phyloP scores from a whole-genome alignment of 176 grass and related monocot genomes.

The Saccharum spontaneum region DNA sequence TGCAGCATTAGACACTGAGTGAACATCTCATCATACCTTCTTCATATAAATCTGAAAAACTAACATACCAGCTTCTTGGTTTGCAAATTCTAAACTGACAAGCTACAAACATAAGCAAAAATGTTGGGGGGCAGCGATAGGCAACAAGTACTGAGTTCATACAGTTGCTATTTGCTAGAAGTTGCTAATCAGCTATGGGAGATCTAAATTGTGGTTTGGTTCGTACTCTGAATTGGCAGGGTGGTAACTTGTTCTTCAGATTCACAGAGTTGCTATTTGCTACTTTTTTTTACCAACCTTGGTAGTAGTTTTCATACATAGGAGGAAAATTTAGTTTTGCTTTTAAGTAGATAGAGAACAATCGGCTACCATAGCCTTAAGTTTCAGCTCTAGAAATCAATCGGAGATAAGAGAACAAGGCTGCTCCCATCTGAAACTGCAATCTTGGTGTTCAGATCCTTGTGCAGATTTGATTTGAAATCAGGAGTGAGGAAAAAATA shows the following conservation, averaged over 20 bases:
- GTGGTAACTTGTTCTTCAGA: neutral
- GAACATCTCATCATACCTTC: neutral
- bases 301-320: neutral
- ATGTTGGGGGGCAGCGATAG: neutral
- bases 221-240: neutral
- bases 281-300: too few species aligned
- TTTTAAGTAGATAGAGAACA: neutral
- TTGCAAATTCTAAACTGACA: neutral
- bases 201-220: neutral
- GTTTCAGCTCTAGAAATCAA: neutral
- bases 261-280: neutral
- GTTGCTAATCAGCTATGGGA: neutral
- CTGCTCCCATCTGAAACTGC: neutral
- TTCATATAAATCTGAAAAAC: neutral
- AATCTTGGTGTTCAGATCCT: slow-evolving; percentile 15
- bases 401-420: neutral
- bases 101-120: neutral
- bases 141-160: neutral
- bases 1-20: slow-evolving; percentile 6
- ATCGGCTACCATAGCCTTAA: neutral
- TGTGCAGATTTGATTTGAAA: slow-evolving; percentile 22
- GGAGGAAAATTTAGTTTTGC: neutral
- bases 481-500: slow-evolving; percentile 2
- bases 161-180: neutral
- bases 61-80: neutral